phyloP scores from a whole-genome alignment of 768 basidiomycete species.

The Wakefieldia striispora region DNA sequence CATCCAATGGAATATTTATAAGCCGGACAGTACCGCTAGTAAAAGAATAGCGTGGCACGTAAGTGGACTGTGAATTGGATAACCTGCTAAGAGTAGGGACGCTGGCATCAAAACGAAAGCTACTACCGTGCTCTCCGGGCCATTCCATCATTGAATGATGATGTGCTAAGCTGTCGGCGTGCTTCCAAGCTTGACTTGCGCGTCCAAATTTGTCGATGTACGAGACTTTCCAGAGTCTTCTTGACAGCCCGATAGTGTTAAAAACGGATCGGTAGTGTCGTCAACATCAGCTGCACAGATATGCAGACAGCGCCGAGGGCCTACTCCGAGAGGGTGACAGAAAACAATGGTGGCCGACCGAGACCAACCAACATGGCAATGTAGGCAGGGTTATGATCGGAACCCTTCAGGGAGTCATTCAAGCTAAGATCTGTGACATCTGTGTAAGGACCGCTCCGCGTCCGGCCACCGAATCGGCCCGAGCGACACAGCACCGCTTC shows the following conservation, averaged over 20 bases:
- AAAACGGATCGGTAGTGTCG: slow-evolving; percentile 2
- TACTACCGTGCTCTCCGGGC: slow-evolving; percentile 8
- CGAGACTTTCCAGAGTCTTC: neutral
- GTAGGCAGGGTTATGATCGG: neutral
- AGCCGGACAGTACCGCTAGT: no score
- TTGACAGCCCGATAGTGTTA: neutral
- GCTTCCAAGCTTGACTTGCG: slow-evolving; percentile 3
- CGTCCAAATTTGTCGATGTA: neutral
- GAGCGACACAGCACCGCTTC: no score
- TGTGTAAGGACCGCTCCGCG: no score
- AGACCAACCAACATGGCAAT: slow-evolving; percentile 15
- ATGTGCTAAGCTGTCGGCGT: neutral
- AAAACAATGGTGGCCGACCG: neutral
- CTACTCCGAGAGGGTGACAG: neutral
- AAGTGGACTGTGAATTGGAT: no score
- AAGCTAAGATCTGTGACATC: no score
- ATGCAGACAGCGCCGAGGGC: slow-evolving; percentile 1
- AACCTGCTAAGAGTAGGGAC: no score
- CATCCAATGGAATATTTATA: no score
- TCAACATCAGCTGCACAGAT: slow-evolving; percentile 2
- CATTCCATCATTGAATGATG: no score
- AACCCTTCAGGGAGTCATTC: neutral
- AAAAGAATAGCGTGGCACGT: no score
- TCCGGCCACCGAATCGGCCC: no score
- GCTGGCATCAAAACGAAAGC: no score